phyloP scores from a whole-genome alignment of 768 basidiomycete genomes.

The Tricholoma matsutake region DNA sequence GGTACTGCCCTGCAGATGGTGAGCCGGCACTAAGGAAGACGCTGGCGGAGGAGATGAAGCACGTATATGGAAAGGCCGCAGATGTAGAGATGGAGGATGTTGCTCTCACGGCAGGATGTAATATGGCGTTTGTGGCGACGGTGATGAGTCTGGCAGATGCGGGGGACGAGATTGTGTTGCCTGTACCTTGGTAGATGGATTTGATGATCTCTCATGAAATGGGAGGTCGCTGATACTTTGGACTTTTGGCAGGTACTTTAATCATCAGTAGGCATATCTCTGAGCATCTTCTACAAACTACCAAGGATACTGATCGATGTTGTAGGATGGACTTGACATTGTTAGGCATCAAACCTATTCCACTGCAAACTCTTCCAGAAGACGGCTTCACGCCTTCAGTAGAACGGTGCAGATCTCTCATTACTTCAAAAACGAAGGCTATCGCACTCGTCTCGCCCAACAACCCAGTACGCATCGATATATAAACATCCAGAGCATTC shows the following conservation, averaged over 20 bases:
- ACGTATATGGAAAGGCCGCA: constrained; percentile 46
- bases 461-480: constrained; percentile 53
- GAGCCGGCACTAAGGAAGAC: constrained; percentile 49
- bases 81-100: constrained; percentile 56
- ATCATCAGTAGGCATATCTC: constrained; percentile 47
- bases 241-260: constrained; percentile 60
- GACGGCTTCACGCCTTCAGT: constrained; percentile 62
- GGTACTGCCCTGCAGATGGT: constrained; percentile 61
- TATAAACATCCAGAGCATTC: background rate
- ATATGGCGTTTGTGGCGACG: constrained; percentile 63
- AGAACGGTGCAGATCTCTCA: constrained; percentile 44
- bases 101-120: constrained; percentile 70
- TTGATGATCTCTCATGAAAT: background rate
- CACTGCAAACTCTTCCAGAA: constrained; percentile 47
- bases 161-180: constrained; percentile 70
- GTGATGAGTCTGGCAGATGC: constrained; percentile 64
- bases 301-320: background rate
- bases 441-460: constrained; percentile 78
- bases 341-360: constrained; percentile 56
- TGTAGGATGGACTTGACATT: constrained; percentile 64
- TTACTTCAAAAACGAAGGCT: constrained; percentile 59
- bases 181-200: constrained; percentile 58
- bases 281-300: background rate
- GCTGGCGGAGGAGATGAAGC: constrained; percentile 59
- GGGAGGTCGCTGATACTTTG: background rate